These are phyloP conservation scores for Echeveria elegans DNA, from an alignment of 164 flowering plant species.

Conservation along the genomic window DNA sequence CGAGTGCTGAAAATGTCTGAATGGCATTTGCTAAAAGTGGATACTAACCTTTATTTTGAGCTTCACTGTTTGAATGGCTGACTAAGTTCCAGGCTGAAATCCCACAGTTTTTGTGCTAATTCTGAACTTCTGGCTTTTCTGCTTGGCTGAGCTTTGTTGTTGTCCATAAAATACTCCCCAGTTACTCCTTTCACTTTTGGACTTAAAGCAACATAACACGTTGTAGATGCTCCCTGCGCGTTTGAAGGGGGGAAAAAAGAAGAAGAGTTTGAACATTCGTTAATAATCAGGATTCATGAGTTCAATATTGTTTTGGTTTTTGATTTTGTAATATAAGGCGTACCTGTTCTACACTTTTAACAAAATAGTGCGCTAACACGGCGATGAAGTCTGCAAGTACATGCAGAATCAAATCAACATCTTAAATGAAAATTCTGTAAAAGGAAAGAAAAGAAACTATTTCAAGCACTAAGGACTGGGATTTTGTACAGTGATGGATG, in stretches of 20 bases:
- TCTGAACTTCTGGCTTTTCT: conserved; percentile 12
- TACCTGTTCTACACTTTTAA: not conserved
- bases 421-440: not conserved
- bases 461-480: not conserved
- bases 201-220: conserved; percentile 32
- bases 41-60: too few relatives aligned
- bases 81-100: conserved; percentile 24
- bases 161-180: conserved; percentile 28
- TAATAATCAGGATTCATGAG: too few relatives aligned
- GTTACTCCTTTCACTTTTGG: conserved; percentile 24
- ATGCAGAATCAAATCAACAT: not conserved
- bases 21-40: too few relatives aligned
- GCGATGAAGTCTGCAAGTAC: not conserved
- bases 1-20: too few relatives aligned
- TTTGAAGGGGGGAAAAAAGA: too few relatives aligned
- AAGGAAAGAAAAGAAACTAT: too few relatives aligned
- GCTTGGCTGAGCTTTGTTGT: conserved; percentile 19
- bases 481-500: too few relatives aligned
- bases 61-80: too few relatives aligned
- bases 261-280: too few relatives aligned
- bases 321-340: too few relatives aligned
- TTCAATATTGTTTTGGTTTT: too few relatives aligned
- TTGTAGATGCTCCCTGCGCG: not conserved
- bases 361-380: not conserved
- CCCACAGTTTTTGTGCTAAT: conserved; percentile 33